A percentile compares a stretch with the other conserved stretches of the same genome.
Evolutionary conservation across 2,329 filamentous ascomycete genomes (phyloP).

Genomic region (Podosphaera aphanis): DNA sequence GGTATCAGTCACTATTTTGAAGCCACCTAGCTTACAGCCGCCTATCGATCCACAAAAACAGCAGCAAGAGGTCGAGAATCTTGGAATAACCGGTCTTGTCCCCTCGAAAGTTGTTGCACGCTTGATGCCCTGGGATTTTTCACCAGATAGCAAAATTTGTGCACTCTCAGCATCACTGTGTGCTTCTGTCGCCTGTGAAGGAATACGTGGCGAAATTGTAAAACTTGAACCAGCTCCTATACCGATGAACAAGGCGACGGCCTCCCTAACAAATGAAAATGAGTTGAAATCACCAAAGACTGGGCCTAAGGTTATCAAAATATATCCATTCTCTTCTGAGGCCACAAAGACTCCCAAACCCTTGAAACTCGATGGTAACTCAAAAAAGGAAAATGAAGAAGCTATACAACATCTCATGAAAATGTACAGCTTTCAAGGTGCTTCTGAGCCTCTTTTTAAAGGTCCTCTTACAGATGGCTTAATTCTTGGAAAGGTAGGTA

Average conservation of each 20-base stretch:
- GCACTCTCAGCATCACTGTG: slow-evolving; percentile 62
- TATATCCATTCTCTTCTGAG: slow-evolving; percentile 53
- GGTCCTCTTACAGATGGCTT: slow-evolving; percentile 81
- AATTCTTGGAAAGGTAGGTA: slow-evolving; percentile 37
- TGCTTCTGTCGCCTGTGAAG: slow-evolving; percentile 43
- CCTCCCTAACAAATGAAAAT: slow-evolving; percentile 13
- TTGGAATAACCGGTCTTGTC: slow-evolving; percentile 29
- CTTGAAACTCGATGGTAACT: slow-evolving; percentile 71
- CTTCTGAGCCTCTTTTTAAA: slow-evolving; percentile 40
- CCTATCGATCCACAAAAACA: slow-evolving; percentile 45
- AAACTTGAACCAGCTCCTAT: slow-evolving; percentile 61
- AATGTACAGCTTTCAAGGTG: slow-evolving; percentile 38
- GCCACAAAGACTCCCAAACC: slow-evolving; percentile 34
- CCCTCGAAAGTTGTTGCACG: slow-evolving; percentile 52
- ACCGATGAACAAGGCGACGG: slow-evolving; percentile 8
- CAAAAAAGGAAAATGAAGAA: slow-evolving; percentile 61
- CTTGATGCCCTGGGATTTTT: slow-evolving; percentile 60
- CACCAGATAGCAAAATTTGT: slow-evolving; percentile 57
- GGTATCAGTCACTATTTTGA: slow-evolving; percentile 67
- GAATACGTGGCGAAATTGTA: slow-evolving; percentile 64
- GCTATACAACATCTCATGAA: slow-evolving; percentile 46
- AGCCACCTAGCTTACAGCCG: slow-evolving; percentile 52
- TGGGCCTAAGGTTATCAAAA: slow-evolving; percentile 33
- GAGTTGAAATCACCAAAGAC: slow-evolving; percentile 36
- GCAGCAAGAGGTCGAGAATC: slow-evolving; percentile 41